Base-by-base conservation (phyloP, 2,329 filamentous ascomycete species). In the Dactylellina drechsleri region DNA sequence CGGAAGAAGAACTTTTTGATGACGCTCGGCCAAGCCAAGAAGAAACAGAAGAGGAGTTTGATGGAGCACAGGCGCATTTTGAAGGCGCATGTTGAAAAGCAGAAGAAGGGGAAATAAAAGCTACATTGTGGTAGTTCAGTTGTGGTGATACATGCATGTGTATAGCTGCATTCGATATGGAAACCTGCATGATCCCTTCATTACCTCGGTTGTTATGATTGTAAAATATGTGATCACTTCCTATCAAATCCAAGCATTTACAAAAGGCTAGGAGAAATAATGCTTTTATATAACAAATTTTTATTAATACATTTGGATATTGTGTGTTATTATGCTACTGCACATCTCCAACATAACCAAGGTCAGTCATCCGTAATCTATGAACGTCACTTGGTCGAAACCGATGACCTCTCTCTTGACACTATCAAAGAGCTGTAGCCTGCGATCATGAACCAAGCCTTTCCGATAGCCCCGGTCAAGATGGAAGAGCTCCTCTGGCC, bases 1-100 rank as follows among this genome's bases (percentile, higher is more conserved):
- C 86, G 94, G 79, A 92, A 92, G 87, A 99, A 99, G 91, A 99
- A 99, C 83, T 96, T 99, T 83, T 82, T 99, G 80, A 99, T 99
- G 95, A 98, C 94, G 45, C 84, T 99, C 74, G 92, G 94, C 72
- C 98, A 99, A 85, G 95, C 95, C 10, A 96, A 95, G 86, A 88
- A 87, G 78, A 99, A 98, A 86, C 91, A 95, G 80, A 97, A 97
- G 89, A 87, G 93, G 80, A 97, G 92, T 87, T 84, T 99, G 82
- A 88, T 92, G 12, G 90, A 97, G 83, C 93, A 92, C 77, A 88
- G 88, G 80, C 92, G 90, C 83, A 88, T 93, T 41, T 83, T 98
- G 78, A 90, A 88, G 81, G 91, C 89, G 1, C 94, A 98, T 82
- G 86, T 94, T 28, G 89, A 93, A 68, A 87, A 93, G 81, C 89